phyloP scores from a whole-genome alignment of 2,329 filamentous ascomycete species.

The Colletotrichum salicis region DNA sequence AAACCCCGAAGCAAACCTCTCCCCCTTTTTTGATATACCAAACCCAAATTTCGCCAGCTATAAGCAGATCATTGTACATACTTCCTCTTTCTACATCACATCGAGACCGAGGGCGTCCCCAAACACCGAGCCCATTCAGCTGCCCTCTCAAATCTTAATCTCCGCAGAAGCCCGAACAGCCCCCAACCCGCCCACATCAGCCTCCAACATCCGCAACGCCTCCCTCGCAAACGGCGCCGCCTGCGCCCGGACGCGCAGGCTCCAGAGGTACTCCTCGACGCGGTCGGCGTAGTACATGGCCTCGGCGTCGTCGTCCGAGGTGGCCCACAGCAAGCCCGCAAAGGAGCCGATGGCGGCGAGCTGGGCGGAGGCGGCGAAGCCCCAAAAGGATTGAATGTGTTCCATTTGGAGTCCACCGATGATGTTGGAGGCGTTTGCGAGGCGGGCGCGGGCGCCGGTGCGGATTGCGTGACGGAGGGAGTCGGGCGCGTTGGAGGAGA shows the following conservation, averaged over 20 bases:
- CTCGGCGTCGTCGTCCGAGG: constrained; percentile 49
- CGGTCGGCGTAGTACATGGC: constrained; percentile 52
- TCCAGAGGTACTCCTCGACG: constrained; percentile 54
- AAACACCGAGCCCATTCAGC: too few relatives aligned
- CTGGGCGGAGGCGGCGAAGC: constrained; percentile 55
- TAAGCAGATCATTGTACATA: neutral
- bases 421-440: constrained; percentile 53
- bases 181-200: constrained; percentile 34
- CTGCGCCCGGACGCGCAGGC: constrained; percentile 52
- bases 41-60: neutral
- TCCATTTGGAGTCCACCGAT: constrained; percentile 55
- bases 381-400: constrained; percentile 58
- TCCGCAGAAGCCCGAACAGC: constrained; percentile 33
- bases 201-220: constrained; percentile 51
- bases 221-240: constrained; percentile 52
- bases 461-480: constrained; percentile 47
- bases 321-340: constrained; percentile 53
- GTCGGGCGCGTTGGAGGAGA: constrained; percentile 45
- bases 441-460: constrained; percentile 50
- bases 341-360: constrained; percentile 55
- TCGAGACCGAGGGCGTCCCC: neutral
- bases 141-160: constrained; percentile 29
- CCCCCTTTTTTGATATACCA: neutral
- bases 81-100: neutral
- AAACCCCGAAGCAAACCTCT: neutral